Evolutionary conservation across 129 eudicot species (phyloP), one percentile per base, ranked within the genome.

Genomic region (Erigeron canadensis): DNA sequence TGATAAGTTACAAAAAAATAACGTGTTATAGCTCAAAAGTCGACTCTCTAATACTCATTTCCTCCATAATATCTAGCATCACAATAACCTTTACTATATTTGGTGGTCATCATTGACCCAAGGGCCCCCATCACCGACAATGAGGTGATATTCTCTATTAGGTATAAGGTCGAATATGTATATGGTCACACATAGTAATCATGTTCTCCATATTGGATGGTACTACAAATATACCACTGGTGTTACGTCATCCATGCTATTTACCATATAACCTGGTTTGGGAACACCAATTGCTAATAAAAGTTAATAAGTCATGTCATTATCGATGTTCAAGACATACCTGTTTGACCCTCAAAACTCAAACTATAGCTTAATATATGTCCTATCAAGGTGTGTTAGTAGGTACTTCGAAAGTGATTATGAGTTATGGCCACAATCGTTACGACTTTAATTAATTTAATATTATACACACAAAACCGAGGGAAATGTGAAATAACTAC

Each of bases 11-110:
- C 7, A 74, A 5, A 38, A 58, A 51, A 69, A 53, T n/a, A n/a
- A n/a, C n/a, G n/a, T 10, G 1, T 2, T 21, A 46, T 38, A 43
- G 48, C 10, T n/a, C 15, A 0, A 5, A 28, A 66, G 69, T 17
- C 42, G 21, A 43, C 15, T 54, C 8, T 12, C 51, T 51, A 96
- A 10, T 88, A 91, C 97, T 91, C 88, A 71, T 91, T 91, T 71
- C 97, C 97, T 73, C 97, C 97, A 70, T 91, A 91, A 75, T 91
- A 91, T 91, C 97, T 84, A 37, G 98, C 98, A 44, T 96, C 98
- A 56, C 96, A 96, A 72, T 89, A 89, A 15, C 98, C 98, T 82
- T 93, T 96, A 78, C 96, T 89, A 79, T 94, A 94, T 78, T 94
- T 94, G 81, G 89, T 94, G 16, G 98, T 89, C 98, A 94, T 89